A percentile compares a stretch with the other conserved stretches of the same genome.
These are phyloP conservation scores for Leccinum subspadiceum DNA, from an alignment of 1,284 basidiomycete species.

Conservation along the genomic window DNA sequence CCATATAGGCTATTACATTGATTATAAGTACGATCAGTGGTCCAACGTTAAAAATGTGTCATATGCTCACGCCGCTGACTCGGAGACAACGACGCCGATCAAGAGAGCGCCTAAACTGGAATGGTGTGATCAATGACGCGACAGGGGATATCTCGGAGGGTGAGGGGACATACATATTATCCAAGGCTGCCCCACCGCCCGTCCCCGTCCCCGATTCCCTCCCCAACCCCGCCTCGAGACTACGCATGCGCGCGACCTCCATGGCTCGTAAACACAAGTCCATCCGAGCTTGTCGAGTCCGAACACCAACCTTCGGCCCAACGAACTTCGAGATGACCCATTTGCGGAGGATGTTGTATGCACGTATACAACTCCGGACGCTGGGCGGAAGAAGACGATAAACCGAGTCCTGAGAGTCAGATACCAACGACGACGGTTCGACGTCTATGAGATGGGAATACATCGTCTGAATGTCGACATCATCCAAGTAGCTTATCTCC, in stretches of 20 bases:
- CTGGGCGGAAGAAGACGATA: constrained; percentile 73
- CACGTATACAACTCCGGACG: constrained; percentile 69
- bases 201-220: neutral
- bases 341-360: constrained; percentile 70
- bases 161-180: constrained; percentile 24
- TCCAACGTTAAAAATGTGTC: constrained; percentile 3
- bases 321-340: constrained; percentile 73
- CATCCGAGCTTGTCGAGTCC: constrained; percentile 65
- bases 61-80: constrained; percentile 41
- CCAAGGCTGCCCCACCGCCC: constrained; percentile 13
- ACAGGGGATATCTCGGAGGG: neutral
- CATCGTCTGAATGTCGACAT: constrained; percentile 72
- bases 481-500: constrained; percentile 51
- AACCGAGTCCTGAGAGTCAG: constrained; percentile 64
- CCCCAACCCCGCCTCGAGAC: constrained; percentile 37
- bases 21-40: constrained; percentile 2
- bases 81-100: constrained; percentile 48
- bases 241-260: constrained; percentile 66
- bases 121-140: neutral
- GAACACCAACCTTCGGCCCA: constrained; percentile 57
- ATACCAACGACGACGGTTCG: constrained; percentile 66
- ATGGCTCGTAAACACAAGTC: constrained; percentile 66
- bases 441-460: constrained; percentile 68
- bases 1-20: constrained; percentile 45
- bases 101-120: constrained; percentile 51